Evolutionary conservation across 2,329 filamentous ascomycete species (phyloP), one percentile per base, ranked within the genome.

Genomic region (Dothistroma septosporum): DNA sequence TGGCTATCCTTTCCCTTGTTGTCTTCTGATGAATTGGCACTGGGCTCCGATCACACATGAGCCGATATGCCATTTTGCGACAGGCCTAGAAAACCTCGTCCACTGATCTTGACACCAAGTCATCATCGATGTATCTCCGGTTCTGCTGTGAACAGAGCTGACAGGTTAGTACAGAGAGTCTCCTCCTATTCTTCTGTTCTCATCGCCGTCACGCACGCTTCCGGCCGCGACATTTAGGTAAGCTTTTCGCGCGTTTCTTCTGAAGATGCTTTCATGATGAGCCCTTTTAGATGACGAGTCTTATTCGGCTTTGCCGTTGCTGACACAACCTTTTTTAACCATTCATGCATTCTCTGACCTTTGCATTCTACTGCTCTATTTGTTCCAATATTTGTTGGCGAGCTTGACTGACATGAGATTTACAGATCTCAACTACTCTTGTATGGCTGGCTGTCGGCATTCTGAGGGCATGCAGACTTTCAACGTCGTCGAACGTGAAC

Each of bases 31-130:
- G 73, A 74, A 69, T 58, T 66, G 73, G 73, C 73, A 75, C 73
- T 75, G 73, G 73, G 73, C 73, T 74, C 73, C 73, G 73, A 74
- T 61, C 59, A 62, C 60, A 60, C 62, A 69, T 71, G 70, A 70
- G 69, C 64, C 64, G 69, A 74, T 68, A 74, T 60, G 68, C 73
- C 72, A 70, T 60, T 74, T 66, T 75, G 74, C 64, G 74, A 75
- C 74, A 76, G 74, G 74, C 74, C 74, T 76, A 76, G 74, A 76
- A 76, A 76, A 76, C 74, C 74, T 76, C 71, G 74, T 74, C 74
- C 74, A 76, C 74, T 76, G 74, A 76, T 69, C 50, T 64, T 33
- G 60, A 65, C 55, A 31, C 35, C 10, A 12, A 35, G 50, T 47
- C 21, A 54, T 33, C 53, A 48, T n/a, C 8, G 32, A 46, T 33